Conservation (phyloP, 2,329 filamentous ascomycete species). For the Teratosphaeria zuluensis region DNA sequence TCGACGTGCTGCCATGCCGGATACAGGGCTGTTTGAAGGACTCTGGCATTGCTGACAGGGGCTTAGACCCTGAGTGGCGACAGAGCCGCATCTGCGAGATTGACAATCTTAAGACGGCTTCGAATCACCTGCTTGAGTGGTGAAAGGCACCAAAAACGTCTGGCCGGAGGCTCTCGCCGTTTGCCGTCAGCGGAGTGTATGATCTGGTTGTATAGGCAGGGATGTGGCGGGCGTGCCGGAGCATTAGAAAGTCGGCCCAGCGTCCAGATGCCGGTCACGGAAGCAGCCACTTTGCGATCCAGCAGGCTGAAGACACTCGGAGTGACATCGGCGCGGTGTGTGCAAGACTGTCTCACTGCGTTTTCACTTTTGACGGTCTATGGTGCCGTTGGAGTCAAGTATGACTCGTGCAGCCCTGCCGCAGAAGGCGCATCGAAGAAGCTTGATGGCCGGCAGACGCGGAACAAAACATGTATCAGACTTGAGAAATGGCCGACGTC, state of each 20-base stretch:
- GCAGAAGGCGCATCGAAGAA: background rate
- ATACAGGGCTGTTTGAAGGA: slow-evolving; percentile 1
- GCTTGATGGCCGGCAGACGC: background rate
- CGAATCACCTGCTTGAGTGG: background rate
- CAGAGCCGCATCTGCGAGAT: background rate
- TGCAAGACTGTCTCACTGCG: background rate
- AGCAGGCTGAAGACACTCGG: background rate
- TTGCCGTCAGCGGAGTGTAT: background rate
- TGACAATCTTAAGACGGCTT: background rate
- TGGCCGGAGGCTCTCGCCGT: background rate
- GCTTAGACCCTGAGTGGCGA: background rate
- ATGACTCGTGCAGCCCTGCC: background rate
- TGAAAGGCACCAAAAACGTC: background rate
- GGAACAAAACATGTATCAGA: background rate
- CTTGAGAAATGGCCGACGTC: background rate
- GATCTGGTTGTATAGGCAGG: slow-evolving; percentile 3
- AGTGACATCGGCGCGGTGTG: background rate
- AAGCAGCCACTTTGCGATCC: slow-evolving; percentile 1
- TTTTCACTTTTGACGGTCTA: background rate
- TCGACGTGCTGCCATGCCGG: background rate
- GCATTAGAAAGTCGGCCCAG: background rate
- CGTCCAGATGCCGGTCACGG: background rate
- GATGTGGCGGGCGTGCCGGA: slow-evolving; percentile 1
- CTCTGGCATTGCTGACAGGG: background rate
- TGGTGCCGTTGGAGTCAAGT: background rate